Evolutionary conservation across 2,329 filamentous ascomycete species (phyloP), one percentile per base, ranked within the genome.

Genomic region (Paraconiothyrium sp.): DNA sequence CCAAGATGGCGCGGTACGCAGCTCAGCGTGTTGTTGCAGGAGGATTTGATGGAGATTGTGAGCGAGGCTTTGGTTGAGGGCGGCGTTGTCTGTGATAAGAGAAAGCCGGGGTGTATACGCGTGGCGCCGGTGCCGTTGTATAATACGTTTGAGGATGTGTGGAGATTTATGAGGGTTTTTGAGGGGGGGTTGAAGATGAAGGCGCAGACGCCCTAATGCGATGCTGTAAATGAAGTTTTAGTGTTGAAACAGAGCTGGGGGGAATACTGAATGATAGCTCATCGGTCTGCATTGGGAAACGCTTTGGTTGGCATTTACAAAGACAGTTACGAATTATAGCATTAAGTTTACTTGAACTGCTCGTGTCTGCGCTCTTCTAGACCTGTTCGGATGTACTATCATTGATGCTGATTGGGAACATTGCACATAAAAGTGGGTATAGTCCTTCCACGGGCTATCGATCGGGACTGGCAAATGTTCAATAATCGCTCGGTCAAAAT

Each of bases 111-210:
- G 71, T 93, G 97, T 24, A 91, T 97, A 57, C 84, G 93, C 1
- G 90, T 96, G 1, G 92, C 93, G 4, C 93, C 93, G 1, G 90
- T 91, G 46, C 92, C 93, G 8, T 77, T 97, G 68, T 97, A 97
- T 78, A 94, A 94, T 72, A 88, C 87, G 0, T 96, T 92, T 74
- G 83, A 84, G 55, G 93, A 97, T 71, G 90, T 93, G 13, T 72
- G 70, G 58, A 67, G 67, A 44, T 77, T 77, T 59, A 72, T 76
- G 68, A 57, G 80, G 50, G 80, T 86, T 6, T 88, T 89, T 63
- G 71, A 80, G 34, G 65, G 75, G 34, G 86, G 84, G 52, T 55
- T 74, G 54, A 22, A 32, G 37, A 2, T 35, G 43, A 34, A 35
- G 47, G 34, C n/a, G 22, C 30, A 27, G 34, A 52, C 35, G 22